Evolutionary conservation across 176 grass and related monocot species (phyloP).

Genomic region (Luzula sylvatica): DNA sequence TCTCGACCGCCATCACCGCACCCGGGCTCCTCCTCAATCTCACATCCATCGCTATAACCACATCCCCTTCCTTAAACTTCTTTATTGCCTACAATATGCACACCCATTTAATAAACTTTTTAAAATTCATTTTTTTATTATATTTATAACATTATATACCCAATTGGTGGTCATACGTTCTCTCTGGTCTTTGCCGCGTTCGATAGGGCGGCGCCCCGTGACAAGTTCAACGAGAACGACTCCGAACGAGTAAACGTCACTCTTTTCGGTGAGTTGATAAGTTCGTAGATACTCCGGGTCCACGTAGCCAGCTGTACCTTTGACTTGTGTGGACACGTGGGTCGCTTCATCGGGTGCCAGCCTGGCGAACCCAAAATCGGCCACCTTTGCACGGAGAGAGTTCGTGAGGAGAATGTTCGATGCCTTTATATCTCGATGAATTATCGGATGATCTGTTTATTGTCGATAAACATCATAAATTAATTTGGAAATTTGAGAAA

Average conservation of each 20-base stretch:
- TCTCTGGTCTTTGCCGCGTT: conserved; percentile 37
- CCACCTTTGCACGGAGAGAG: conserved; percentile 65
- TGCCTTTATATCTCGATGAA: conserved; percentile 87
- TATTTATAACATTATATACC: conserved; percentile 29
- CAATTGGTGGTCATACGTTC: conserved; percentile 76
- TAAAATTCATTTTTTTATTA: neutral
- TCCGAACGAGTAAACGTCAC: conserved; percentile 94
- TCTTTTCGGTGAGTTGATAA: conserved; percentile 81
- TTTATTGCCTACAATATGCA: conserved; percentile 44
- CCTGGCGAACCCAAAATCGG: conserved; percentile 76
- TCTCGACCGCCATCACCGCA: conserved; percentile 44
- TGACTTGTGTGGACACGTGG: conserved; percentile 77
- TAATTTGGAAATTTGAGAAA: conserved; percentile 6
- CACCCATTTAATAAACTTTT: conserved; percentile 29
- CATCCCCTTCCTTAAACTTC: conserved; percentile 51
- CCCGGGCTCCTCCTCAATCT: conserved; percentile 54
- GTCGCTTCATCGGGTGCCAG: conserved; percentile 43
- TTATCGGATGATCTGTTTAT: conserved; percentile 74
- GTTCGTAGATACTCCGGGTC: conserved; percentile 84
- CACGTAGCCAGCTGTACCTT: conserved; percentile 81
- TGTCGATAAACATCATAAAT: conserved; percentile 3
- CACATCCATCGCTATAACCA: conserved; percentile 72
- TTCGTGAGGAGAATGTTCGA: conserved; percentile 82
- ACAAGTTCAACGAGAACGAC: conserved; percentile 89
- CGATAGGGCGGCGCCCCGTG: conserved; percentile 70